Evolutionary conservation across 306 rosid genomes (phyloP).

Genomic region (Pterocarpus macrocarpus): DNA sequence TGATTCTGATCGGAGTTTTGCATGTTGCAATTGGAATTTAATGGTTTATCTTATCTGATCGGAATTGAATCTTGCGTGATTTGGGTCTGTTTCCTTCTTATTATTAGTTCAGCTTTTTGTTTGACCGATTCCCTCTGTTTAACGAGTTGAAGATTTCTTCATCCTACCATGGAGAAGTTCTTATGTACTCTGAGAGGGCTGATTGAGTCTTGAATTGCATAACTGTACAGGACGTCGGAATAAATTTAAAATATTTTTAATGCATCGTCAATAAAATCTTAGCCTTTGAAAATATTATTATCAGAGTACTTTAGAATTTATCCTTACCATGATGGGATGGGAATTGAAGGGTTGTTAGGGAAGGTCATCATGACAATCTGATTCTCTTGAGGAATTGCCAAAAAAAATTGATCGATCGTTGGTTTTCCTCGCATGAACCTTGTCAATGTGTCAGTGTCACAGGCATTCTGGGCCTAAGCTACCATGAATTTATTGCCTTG

Average conservation of each 20-base stretch:
- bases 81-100: neutral
- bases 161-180: neutral
- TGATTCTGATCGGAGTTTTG: neutral
- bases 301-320: neutral
- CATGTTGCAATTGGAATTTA: neutral
- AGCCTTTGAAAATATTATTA: neutral
- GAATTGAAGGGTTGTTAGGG: neutral
- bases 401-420: neutral
- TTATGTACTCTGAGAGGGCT: neutral
- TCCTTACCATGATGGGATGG: neutral
- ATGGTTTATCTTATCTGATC: neutral
- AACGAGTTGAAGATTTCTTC: neutral
- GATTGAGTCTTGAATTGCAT: neutral
- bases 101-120: neutral
- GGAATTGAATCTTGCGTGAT: too few species aligned
- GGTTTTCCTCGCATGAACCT: slow-evolving; percentile 8
- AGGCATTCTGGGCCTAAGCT: neutral
- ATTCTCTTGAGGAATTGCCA: slow-evolving; percentile 2
- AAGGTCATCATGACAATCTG: neutral
- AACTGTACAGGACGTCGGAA: neutral
- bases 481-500: neutral
- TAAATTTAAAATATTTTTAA: neutral
- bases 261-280: neutral
- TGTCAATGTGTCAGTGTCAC: neutral
- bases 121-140: neutral